Conservation (phyloP, 2,329 filamentous ascomycete genomes). For the Cladosporium sp. region DNA sequence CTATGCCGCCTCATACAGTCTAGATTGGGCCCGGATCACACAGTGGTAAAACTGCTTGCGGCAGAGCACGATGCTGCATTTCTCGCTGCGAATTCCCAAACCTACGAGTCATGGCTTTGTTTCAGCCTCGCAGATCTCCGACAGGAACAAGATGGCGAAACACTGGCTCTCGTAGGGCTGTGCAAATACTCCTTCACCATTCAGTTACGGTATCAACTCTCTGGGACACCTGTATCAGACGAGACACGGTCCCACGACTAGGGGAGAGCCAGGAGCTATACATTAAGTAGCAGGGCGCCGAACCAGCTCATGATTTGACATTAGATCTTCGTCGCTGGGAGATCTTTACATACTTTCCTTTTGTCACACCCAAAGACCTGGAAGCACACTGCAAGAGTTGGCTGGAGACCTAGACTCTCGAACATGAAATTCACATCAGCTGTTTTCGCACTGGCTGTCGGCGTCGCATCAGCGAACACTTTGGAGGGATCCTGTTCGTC, state of each 20-base stretch:
- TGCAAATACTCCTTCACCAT: neutral
- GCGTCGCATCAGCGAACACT: constrained; percentile 27
- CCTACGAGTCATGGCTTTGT: neutral
- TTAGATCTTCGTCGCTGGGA: neutral
- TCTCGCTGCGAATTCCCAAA: neutral
- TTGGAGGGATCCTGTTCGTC: constrained; percentile 53
- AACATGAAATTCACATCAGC: neutral
- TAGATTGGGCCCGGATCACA: neutral
- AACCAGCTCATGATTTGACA: neutral
- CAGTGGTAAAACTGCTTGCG: neutral
- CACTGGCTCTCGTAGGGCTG: neutral
- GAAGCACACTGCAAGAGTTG: neutral
- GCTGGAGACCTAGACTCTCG: neutral
- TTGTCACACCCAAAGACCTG: neutral
- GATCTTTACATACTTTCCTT: neutral
- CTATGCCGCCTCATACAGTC: neutral
- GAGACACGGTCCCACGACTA: neutral
- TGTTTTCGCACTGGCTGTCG: neutral
- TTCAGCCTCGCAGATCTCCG: neutral
- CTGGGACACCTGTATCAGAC: neutral
- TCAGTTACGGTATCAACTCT: neutral
- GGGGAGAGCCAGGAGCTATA: neutral
- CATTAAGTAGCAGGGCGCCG: neutral
- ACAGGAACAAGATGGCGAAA: neutral
- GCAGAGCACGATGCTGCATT: neutral